Evolutionary conservation across 495 filamentous ascomycete species (phyloP), one percentile per base, ranked within the genome.

Genomic region (Hypoxylon intermedium): DNA sequence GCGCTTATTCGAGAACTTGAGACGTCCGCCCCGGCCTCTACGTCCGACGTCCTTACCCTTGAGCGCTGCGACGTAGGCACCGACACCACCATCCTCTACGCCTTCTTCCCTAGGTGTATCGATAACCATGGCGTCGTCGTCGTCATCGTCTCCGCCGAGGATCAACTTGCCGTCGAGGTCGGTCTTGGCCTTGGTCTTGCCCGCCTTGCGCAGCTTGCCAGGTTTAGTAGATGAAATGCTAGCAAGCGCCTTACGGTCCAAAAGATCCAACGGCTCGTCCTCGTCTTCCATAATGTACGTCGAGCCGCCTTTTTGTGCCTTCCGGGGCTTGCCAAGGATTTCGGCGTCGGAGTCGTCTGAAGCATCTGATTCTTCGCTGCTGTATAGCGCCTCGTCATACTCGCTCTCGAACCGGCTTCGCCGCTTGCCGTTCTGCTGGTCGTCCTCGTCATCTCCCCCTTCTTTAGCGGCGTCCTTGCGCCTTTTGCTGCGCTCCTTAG

Each of bases 361-460:
- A 11, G 79, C 82, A 1, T 86, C 87, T 28, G 78, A 79, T 31
- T 75, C 75, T 42, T 89, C 91, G 47, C 89, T 93, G 69, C 92
- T 93, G 67, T 98, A 96, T 18, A 98, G 82, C 5, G 93, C 91
- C 75, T 96, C 89, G 74, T 98, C 94, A 71, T 93, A 98, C 70
- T 95, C 94, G 75, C 87, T 93, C 75, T 90, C 89, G 73, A 93
- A 93, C 44, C 82, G 82, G 49, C 80, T 77, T 63, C 82, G 83
- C 28, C 79, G 75, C 60, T 78, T 80, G 40, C 75, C 61, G 65
- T 66, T 41, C 7, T 79, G 77, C 16, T 76, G 72, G 1, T 77
- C 78, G 5, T 81, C 78, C 0, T 77, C 81, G 1, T 77, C 84
- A 6, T 73, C 77, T 12, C 67, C 77, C 18, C 67, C 75, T 13